Conservation (phyloP, 1,139 yeast genomes). For the Candida anutae region DNA sequence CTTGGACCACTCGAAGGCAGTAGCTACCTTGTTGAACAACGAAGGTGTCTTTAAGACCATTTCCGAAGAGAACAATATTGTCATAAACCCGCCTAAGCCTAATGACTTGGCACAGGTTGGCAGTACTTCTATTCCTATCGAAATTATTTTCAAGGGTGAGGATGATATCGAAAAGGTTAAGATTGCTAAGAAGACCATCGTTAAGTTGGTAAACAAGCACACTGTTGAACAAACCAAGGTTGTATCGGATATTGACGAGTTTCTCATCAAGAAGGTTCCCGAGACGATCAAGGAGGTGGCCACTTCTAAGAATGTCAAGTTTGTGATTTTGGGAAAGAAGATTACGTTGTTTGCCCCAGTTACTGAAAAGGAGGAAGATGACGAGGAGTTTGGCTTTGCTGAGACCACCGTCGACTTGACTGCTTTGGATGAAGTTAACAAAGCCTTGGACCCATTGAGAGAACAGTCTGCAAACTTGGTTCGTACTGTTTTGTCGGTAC, state of each 20-base stretch:
- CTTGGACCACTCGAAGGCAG: conserved; percentile 62
- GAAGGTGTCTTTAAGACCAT: conserved; percentile 42
- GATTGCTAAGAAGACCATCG: conserved; percentile 55
- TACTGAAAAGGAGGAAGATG: conserved; percentile 11
- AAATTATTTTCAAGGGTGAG: conserved; percentile 27
- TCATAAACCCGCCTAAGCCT: conserved; percentile 45
- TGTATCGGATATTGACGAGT: conserved; percentile 62
- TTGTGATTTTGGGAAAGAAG: conserved; percentile 43
- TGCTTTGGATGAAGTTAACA: conserved; percentile 41
- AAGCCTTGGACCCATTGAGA: conserved; percentile 49
- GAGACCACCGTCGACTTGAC: conserved; percentile 12
- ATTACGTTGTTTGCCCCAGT: conserved; percentile 33
- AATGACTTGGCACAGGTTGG: conserved; percentile 12
- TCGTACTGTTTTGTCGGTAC: conserved; percentile 44
- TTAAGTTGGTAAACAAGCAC: conserved; percentile 62
- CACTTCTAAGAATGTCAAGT: conserved; percentile 41
- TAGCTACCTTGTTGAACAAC: conserved; percentile 58
- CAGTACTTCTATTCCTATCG: conserved; percentile 27
- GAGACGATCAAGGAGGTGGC: conserved; percentile 39
- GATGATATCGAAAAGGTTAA: conserved; percentile 26
- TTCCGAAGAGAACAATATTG: conserved; percentile 40
- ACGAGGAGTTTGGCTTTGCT: conserved; percentile 30
- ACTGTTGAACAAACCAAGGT: conserved; percentile 59
- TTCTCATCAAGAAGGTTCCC: conserved; percentile 50
- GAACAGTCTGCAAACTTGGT: conserved; percentile 48